These are phyloP conservation scores for Paraconiothyrium brasiliense DNA, from an alignment of 2,329 filamentous ascomycete genomes.

Conservation along the genomic window DNA sequence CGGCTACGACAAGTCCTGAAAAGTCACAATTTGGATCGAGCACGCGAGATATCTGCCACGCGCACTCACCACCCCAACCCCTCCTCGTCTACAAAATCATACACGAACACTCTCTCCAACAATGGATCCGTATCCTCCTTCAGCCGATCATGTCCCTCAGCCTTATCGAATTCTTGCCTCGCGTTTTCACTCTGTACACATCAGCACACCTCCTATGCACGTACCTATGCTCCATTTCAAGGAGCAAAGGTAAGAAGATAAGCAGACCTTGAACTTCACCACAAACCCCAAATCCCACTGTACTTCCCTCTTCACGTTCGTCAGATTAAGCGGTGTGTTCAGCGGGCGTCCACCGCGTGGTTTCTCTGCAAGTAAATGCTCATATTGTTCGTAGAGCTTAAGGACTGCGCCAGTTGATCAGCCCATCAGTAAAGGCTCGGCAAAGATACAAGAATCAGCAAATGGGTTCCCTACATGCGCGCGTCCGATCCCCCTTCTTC, in stretches of 20 bases:
- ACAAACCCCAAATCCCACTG: constrained; percentile 39
- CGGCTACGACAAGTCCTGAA: neutral
- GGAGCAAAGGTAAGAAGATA: too few species aligned
- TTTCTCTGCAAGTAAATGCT: constrained; percentile 24
- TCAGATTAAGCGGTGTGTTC: constrained; percentile 32
- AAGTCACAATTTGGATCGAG: too few species aligned
- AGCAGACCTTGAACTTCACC: constrained; percentile 35
- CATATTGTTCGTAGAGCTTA: constrained; percentile 30
- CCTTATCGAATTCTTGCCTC: constrained; percentile 32
- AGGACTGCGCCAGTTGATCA: constrained; percentile 17
- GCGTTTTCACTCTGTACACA: constrained; percentile 28
- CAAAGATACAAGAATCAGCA: too few species aligned
- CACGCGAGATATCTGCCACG: neutral
- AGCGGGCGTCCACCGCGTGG: constrained; percentile 34
- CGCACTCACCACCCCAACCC: constrained; percentile 35
- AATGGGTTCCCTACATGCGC: constrained; percentile 20
- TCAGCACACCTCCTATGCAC: neutral
- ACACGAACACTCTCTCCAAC: constrained; percentile 38
- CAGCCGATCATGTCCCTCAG: constrained; percentile 34
- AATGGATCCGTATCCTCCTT: constrained; percentile 41
- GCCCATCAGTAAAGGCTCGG: neutral
- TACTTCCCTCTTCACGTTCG: constrained; percentile 33
- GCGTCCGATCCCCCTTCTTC: constrained; percentile 34
- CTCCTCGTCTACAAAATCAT: constrained; percentile 37
- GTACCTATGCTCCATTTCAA: too few species aligned